Evolutionary conservation across 345 rosid genomes (phyloP), one percentile per base, ranked within the genome.

Genomic region (Camelina laxa): DNA sequence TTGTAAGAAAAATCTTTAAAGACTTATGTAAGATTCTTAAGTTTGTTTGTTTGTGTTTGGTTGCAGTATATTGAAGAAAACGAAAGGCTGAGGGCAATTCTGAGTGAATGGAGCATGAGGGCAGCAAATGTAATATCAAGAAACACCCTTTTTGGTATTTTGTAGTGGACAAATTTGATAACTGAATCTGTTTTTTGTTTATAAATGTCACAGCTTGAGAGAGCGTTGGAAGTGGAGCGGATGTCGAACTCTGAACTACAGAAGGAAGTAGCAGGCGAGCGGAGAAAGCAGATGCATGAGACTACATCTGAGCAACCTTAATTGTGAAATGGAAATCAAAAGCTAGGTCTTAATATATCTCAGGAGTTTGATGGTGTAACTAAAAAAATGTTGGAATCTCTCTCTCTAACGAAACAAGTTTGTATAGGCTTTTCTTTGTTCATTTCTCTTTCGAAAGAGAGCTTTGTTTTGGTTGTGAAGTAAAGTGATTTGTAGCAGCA

Each of bases 71-170:
- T 89, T 30, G 96, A 91, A 82, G 98, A 94, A 84, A 90, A 89
- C 51, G 98, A 91, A 82, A 88, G 98, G 75, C 84, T 91, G 21
- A 85, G 98, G 75, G 96, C 96, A 27, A 91, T 94, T 19, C 73
- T 94, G 65, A 89, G 95, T 61, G 96, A 94, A 85, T 94, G 96
- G 97, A 94, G 97, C 63, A 70, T 90, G 47, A 80, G 91, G 13
- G 95, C 98, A 49, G 97, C 98, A 4, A 94, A 91, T 93, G 98
- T 94, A 86, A 50, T 9, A 5, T 20, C 2, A 11, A 50, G 27
- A 50, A 50, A 20, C 56, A 50, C 9, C 14, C 14, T 57, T 45
- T 27, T 59, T 59, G 39, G 47, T 70, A 39, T 51, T 16, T 38
- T 22, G 17, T 61, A 15, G 21, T 39, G 24, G 6, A 17, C 1